These are phyloP conservation scores for Stephanodiscus minutulus DNA, from an alignment of 108 stramenopile genomes.

Conservation along the genomic window DNA sequence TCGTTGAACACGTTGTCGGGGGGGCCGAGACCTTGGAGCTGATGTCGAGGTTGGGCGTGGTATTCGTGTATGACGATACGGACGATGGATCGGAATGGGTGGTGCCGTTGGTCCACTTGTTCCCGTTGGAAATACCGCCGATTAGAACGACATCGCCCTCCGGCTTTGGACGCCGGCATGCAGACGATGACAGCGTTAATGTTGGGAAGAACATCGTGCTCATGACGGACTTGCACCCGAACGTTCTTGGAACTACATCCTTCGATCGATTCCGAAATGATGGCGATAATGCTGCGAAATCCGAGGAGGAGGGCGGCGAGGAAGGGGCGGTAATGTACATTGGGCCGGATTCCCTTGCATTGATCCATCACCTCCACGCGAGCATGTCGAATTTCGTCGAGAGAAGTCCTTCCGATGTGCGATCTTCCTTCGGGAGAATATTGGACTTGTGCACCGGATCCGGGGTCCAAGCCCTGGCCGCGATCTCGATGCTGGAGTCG, in stretches of 20 bases:
- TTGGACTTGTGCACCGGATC: conserved; percentile 76
- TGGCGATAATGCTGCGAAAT: background rate
- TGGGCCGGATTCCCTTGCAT: conserved; percentile 79
- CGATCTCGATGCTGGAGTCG: conserved; percentile 41
- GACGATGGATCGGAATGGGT: conserved; percentile 17
- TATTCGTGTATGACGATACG: conserved; percentile 31
- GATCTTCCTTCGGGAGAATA: conserved; percentile 6
- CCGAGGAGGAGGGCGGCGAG: conserved; percentile 22
- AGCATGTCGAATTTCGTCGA: conserved; percentile 16
- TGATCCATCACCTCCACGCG: conserved; percentile 69
- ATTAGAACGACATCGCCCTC: conserved; percentile 1
- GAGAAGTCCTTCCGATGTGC: background rate
- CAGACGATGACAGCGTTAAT: conserved; percentile 11
- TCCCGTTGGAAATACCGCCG: conserved; percentile 51
- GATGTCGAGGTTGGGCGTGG: conserved; percentile 56
- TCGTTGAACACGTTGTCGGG: conserved; percentile 35
- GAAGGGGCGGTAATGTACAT: conserved; percentile 84
- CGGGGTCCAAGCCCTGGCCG: conserved; percentile 74
- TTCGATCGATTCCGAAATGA: conserved; percentile 8
- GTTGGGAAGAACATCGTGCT: conserved; percentile 34
- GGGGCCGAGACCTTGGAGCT: conserved; percentile 48
- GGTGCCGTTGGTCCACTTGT: conserved; percentile 69
- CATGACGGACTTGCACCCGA: conserved; percentile 83
- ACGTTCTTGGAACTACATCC: conserved; percentile 59
- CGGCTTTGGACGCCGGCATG: background rate